Conservation (phyloP, 495 filamentous ascomycete species). For the Xylaria acuta region DNA sequence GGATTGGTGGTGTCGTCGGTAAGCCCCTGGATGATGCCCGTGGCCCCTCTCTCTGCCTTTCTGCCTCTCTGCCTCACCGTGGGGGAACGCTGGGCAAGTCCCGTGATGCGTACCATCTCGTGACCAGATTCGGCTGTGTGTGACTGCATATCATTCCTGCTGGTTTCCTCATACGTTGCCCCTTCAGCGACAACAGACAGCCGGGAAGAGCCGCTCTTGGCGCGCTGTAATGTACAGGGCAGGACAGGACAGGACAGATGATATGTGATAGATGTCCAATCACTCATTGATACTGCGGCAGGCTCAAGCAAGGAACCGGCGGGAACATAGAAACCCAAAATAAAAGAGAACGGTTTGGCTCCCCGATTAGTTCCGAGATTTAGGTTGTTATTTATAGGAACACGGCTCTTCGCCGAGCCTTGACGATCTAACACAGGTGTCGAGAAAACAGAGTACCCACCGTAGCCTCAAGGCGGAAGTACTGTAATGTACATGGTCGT, state of each 20-base stretch:
- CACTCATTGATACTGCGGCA: not conserved
- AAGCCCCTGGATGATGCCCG: conserved; percentile 10
- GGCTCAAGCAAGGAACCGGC: conserved; percentile 1
- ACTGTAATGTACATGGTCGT: not conserved
- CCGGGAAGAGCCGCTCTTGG: conserved; percentile 24
- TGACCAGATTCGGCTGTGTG: conserved; percentile 42
- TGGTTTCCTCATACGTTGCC: conserved; percentile 13
- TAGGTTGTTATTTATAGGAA: conserved; percentile 6
- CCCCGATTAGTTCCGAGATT: not conserved
- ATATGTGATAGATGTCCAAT: conserved; percentile 8
- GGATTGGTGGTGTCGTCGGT: conserved; percentile 27
- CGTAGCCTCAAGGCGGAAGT: not conserved
- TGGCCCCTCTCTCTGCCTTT: conserved; percentile 20
- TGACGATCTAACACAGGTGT: conserved; percentile 5
- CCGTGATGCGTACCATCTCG: conserved; percentile 36
- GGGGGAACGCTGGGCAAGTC: conserved; percentile 35
- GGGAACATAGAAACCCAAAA: not conserved
- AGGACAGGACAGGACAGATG: not conserved
- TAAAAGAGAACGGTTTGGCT: not conserved
- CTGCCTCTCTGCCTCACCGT: conserved; percentile 28
- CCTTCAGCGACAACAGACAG: not conserved
- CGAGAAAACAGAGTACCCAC: not conserved
- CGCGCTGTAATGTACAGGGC: conserved; percentile 4
- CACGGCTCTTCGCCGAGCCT: not conserved
- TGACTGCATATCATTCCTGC: conserved; percentile 38